phyloP scores from a whole-genome alignment of 768 basidiomycete genomes.

The Glaciozyma martinii region DNA sequence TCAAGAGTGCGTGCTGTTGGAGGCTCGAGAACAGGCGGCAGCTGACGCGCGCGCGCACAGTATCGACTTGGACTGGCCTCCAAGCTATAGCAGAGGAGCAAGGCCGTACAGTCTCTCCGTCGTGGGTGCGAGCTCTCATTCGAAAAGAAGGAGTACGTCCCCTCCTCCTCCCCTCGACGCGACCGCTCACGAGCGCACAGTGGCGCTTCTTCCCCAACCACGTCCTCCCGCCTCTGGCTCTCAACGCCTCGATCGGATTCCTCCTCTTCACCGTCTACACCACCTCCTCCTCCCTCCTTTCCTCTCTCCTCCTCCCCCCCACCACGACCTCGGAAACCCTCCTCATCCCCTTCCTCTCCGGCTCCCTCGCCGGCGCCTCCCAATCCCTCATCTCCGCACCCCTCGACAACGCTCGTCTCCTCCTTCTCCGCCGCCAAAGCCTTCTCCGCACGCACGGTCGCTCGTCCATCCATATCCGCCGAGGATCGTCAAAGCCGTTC shows the following conservation, averaged over 20 bases:
- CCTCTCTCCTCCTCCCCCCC: not conserved
- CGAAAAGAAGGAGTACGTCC: slow-evolving; percentile 17
- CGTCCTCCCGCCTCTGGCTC: slow-evolving; percentile 25
- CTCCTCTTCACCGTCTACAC: slow-evolving; percentile 33
- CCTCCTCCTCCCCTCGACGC: not conserved
- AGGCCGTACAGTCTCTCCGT: slow-evolving; percentile 9
- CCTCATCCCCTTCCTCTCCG: slow-evolving; percentile 30
- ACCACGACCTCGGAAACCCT: not conserved
- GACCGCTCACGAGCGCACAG: slow-evolving; percentile 1
- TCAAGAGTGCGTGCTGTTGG: slow-evolving; percentile 16
- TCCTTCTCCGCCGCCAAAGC: slow-evolving; percentile 27
- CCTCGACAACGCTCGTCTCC: slow-evolving; percentile 33
- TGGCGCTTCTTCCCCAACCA: slow-evolving; percentile 27
- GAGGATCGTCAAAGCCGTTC: slow-evolving; percentile 3
- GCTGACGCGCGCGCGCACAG: not conserved
- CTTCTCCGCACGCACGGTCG: slow-evolving; percentile 13
- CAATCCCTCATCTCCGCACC: slow-evolving; percentile 34
- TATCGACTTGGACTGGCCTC: slow-evolving; percentile 29
- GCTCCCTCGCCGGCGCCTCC: slow-evolving; percentile 29
- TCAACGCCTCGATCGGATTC: slow-evolving; percentile 32
- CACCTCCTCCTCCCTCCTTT: not conserved
- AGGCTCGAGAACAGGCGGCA: not conserved
- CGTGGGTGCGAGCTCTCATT: slow-evolving; percentile 15
- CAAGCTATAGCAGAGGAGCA: slow-evolving; percentile 30
- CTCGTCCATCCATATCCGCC: not conserved